Evolutionary conservation across 2,329 filamentous ascomycete species (phyloP).

Genomic region (Diaporthe capsici): DNA sequence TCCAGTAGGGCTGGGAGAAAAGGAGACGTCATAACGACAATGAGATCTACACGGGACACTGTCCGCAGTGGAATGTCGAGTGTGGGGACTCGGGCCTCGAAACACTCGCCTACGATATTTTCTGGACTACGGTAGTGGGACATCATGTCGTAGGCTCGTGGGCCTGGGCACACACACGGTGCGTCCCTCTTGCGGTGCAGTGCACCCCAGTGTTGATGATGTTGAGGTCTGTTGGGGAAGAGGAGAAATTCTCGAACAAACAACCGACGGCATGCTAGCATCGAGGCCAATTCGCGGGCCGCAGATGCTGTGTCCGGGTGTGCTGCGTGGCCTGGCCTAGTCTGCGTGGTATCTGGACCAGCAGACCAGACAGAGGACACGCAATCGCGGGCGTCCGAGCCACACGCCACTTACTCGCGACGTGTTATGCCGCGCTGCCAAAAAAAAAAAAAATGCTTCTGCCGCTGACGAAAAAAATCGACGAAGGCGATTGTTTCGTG

Average conservation of each 20-base stretch:
- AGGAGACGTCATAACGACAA: background rate
- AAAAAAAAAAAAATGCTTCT: background rate
- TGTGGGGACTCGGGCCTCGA: background rate
- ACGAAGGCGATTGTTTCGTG: background rate
- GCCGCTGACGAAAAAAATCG: background rate
- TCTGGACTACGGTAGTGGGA: background rate
- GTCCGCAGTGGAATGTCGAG: background rate
- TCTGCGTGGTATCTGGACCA: background rate
- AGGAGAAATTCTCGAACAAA: constrained; percentile 2
- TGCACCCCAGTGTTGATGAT: background rate
- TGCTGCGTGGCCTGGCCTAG: background rate
- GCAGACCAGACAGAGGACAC: background rate
- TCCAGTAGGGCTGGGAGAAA: constrained; percentile 2
- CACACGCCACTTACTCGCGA: constrained; percentile 15
- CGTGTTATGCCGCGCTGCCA: background rate
- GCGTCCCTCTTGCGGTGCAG: background rate
- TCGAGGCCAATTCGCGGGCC: constrained; percentile 21
- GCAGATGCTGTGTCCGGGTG: constrained; percentile 21
- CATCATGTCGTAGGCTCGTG: constrained; percentile 1
- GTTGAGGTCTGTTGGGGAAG: constrained; percentile 2
- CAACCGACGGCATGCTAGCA: background rate
- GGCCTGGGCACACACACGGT: background rate
- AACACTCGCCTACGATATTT: background rate
- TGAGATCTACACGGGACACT: constrained; percentile 3
- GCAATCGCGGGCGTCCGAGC: constrained; percentile 26